Evolutionary conservation across 208 protist species (phyloP).

Genomic region (Vickermania ingenoplastis): DNA sequence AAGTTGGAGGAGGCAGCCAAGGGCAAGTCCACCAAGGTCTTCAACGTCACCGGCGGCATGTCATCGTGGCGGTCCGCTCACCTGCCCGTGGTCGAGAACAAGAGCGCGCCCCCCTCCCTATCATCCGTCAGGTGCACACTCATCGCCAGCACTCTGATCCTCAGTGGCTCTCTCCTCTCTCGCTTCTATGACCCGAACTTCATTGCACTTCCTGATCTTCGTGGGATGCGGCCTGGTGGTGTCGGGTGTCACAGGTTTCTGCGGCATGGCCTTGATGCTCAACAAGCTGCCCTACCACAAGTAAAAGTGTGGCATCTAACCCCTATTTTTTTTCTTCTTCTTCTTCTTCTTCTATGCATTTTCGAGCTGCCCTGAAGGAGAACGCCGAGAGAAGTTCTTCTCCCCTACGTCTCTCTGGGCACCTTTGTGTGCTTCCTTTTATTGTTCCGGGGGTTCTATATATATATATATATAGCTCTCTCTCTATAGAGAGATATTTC

Average conservation of each 20-base stretch:
- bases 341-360: not conserved
- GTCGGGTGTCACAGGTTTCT: constrained; percentile 34
- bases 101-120: constrained; percentile 21
- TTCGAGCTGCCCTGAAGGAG: not conserved
- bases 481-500: no score
- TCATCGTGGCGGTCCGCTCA: constrained; percentile 18
- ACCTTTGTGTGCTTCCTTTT: no score
- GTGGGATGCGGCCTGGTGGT: constrained; percentile 29
- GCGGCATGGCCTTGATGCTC: constrained; percentile 29
- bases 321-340: constrained; percentile 9
- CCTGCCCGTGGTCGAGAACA: constrained; percentile 23
- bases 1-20: constrained; percentile 6
- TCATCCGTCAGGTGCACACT: constrained; percentile 39
- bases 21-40: constrained; percentile 12
- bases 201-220: constrained; percentile 19
- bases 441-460: no score
- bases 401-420: no score
- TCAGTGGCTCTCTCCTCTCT: constrained; percentile 16
- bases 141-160: constrained; percentile 31
- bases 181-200: constrained; percentile 24
- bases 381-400: no score
- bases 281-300: constrained; percentile 28
- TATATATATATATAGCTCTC: no score
- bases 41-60: constrained; percentile 32
- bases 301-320: no score